phyloP scores from a whole-genome alignment of 208 protist species.

The Trypanosoma brucei region DNA sequence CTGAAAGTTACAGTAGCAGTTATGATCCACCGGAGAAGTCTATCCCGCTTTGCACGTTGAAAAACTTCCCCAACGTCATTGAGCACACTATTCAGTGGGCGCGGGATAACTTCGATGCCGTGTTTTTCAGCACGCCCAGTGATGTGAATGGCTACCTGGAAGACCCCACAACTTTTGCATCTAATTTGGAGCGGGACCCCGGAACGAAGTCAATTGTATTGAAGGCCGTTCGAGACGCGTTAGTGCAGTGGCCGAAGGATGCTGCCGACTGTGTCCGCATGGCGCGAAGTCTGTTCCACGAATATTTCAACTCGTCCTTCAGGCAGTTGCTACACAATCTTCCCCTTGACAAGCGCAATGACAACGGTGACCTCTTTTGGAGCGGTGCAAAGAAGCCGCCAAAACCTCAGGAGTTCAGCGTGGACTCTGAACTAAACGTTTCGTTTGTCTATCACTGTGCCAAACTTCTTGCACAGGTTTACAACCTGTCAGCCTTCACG shows the following conservation, averaged over 20 bases:
- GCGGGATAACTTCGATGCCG: constrained; percentile 85
- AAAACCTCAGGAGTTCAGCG: constrained; percentile 65
- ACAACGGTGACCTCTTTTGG: constrained; percentile 90
- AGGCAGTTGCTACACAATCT: constrained; percentile 97
- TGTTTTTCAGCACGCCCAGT: constrained; percentile 67
- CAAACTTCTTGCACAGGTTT: constrained; percentile 61
- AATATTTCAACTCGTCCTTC: constrained; percentile 95
- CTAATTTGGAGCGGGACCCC: constrained; percentile 66
- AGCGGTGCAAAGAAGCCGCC: constrained; percentile 89
- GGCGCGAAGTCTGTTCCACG: constrained; percentile 93
- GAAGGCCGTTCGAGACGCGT: constrained; percentile 62
- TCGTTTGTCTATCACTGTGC: constrained; percentile 85
- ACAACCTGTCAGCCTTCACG: constrained; percentile 36
- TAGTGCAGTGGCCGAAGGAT: constrained; percentile 67
- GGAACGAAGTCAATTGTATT: constrained; percentile 56
- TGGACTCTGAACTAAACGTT: constrained; percentile 38
- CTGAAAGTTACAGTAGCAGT: constrained; percentile 97
- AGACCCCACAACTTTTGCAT: constrained; percentile 56
- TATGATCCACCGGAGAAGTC: constrained; percentile 97
- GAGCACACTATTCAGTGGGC: constrained; percentile 98
- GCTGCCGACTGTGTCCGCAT: constrained; percentile 94
- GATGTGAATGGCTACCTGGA: constrained; percentile 89
- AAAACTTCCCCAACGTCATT: constrained; percentile 99
- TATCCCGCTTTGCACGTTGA: constrained; percentile 99
- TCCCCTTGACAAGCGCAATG: constrained; percentile 94